These are phyloP conservation scores for Favolaschia claudopus DNA, from an alignment of 768 basidiomycete genomes.

Conservation along the genomic window DNA sequence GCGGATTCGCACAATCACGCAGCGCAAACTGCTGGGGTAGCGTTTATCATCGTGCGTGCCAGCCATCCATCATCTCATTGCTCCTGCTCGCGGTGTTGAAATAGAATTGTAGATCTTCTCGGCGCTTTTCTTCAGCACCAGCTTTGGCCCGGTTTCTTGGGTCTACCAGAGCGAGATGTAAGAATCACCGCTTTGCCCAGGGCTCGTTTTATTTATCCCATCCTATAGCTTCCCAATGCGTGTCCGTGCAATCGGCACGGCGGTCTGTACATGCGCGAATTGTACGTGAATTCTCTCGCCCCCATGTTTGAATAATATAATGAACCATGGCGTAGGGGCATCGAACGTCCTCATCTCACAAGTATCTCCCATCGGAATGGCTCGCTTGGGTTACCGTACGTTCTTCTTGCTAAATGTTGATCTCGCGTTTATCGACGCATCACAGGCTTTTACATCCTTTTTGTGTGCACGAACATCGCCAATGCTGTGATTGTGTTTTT, in stretches of 20 bases:
- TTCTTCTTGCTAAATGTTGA: not conserved
- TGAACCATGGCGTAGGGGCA: constrained; percentile 10
- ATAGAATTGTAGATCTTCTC: constrained; percentile 60
- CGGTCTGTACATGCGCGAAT: constrained; percentile 28
- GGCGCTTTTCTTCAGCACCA: constrained; percentile 53
- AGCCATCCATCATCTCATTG: constrained; percentile 38
- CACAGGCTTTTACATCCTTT: constrained; percentile 22
- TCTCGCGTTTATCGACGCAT: not conserved
- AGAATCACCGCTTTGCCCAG: too few species aligned
- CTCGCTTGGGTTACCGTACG: constrained; percentile 14
- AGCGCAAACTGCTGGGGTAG: constrained; percentile 51
- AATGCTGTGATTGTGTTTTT: constrained; percentile 22
- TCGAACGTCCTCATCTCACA: constrained; percentile 28
- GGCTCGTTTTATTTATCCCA: too few species aligned
- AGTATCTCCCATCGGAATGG: constrained; percentile 24
- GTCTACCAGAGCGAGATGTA: constrained; percentile 32
- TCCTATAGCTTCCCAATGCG: constrained; percentile 62
- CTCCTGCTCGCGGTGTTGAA: constrained; percentile 60
- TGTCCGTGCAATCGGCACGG: constrained; percentile 49
- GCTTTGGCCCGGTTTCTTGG: constrained; percentile 57
- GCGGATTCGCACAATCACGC: constrained; percentile 58
- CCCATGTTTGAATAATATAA: not conserved
- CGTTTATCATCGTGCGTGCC: constrained; percentile 52
- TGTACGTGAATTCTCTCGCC: not conserved
- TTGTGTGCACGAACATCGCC: constrained; percentile 18